Conservation (phyloP, 2,329 filamentous ascomycete species). For the Lasiodiplodia gonubiensis region DNA sequence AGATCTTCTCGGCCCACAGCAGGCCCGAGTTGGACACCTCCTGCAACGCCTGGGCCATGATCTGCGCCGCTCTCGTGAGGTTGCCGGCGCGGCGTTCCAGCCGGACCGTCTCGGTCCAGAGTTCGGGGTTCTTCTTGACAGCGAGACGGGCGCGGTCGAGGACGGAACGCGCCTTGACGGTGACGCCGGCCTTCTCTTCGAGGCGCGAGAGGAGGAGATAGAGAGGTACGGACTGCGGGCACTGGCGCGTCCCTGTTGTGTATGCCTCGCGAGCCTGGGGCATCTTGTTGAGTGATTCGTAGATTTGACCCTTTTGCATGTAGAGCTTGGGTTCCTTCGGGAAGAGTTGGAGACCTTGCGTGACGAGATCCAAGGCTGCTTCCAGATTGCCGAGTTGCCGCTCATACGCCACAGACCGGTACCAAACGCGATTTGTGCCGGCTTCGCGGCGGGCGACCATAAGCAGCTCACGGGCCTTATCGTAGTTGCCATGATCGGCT, state of each 20-base stretch:
- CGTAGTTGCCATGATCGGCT: slow-evolving; percentile 82
- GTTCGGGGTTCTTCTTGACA: slow-evolving; percentile 79
- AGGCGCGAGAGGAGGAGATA: slow-evolving; percentile 89
- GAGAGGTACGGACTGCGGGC: slow-evolving; percentile 80
- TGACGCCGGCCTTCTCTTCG: slow-evolving; percentile 81
- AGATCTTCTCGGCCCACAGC: slow-evolving; percentile 93
- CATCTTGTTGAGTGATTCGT: slow-evolving; percentile 79
- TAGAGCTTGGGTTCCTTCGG: slow-evolving; percentile 86
- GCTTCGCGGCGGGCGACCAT: slow-evolving; percentile 84
- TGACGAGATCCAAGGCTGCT: slow-evolving; percentile 82
- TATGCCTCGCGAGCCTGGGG: slow-evolving; percentile 91
- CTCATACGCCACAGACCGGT: slow-evolving; percentile 94
- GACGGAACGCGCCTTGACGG: slow-evolving; percentile 91
- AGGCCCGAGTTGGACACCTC: slow-evolving; percentile 87
- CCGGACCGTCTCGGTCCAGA: slow-evolving; percentile 94
- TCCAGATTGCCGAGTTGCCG: slow-evolving; percentile 80
- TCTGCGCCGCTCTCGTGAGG: slow-evolving; percentile 78
- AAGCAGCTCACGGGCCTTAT: slow-evolving; percentile 81
- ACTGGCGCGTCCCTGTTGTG: slow-evolving; percentile 83
- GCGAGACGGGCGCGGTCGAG: slow-evolving; percentile 90
- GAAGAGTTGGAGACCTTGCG: slow-evolving; percentile 85
- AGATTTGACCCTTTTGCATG: slow-evolving; percentile 99
- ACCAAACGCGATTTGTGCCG: slow-evolving; percentile 95
- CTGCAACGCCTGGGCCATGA: slow-evolving; percentile 93
- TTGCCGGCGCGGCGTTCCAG: slow-evolving; percentile 90